A percentile compares a stretch with the other conserved stretches of the same genome.
phyloP scores from a whole-genome alignment of 805 yeast genomes.

The Yarrowia alimentaria region DNA sequence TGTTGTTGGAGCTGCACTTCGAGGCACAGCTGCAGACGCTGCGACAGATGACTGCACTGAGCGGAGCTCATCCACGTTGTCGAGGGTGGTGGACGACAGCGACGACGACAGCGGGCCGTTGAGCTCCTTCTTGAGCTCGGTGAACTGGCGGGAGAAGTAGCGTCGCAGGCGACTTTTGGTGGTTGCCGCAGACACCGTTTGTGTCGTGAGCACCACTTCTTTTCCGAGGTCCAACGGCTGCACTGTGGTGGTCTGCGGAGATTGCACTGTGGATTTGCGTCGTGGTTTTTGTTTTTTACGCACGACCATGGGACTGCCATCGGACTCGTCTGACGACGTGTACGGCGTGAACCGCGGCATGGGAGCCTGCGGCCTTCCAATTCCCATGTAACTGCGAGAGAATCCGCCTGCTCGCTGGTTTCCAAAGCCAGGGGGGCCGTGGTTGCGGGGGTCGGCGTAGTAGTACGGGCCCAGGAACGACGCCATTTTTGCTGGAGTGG shows the following conservation, averaged over 20 bases:
- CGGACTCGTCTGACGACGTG: slow-evolving; percentile 21
- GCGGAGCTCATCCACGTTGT: slow-evolving; percentile 18
- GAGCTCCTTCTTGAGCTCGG: slow-evolving; percentile 10
- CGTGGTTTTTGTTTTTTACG: not conserved
- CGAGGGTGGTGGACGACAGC: slow-evolving; percentile 20
- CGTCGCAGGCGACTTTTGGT: slow-evolving; percentile 10
- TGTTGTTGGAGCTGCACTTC: not conserved
- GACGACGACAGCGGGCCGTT: slow-evolving; percentile 19
- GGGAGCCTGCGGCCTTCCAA: not conserved
- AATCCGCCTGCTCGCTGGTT: not conserved
- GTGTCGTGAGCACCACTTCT: not conserved
- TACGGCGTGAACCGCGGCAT: slow-evolving; percentile 23
- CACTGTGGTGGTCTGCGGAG: not conserved
- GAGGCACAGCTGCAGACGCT: slow-evolving; percentile 2
- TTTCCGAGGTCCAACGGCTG: not conserved
- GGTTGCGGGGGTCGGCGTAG: slow-evolving; percentile 19
- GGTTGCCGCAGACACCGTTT: not conserved
- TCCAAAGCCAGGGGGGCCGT: slow-evolving; percentile 4
- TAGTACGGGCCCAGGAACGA: slow-evolving; percentile 21
- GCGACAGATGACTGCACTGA: slow-evolving; percentile 6
- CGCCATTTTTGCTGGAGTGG: slow-evolving; percentile 1
- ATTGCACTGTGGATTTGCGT: not conserved
- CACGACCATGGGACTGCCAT: not conserved
- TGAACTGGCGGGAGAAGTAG: slow-evolving; percentile 17
- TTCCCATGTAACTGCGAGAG: slow-evolving; percentile 5